phyloP scores from a whole-genome alignment of 2,329 filamentous ascomycete species.

The Dactylonectria macrodidyma region DNA sequence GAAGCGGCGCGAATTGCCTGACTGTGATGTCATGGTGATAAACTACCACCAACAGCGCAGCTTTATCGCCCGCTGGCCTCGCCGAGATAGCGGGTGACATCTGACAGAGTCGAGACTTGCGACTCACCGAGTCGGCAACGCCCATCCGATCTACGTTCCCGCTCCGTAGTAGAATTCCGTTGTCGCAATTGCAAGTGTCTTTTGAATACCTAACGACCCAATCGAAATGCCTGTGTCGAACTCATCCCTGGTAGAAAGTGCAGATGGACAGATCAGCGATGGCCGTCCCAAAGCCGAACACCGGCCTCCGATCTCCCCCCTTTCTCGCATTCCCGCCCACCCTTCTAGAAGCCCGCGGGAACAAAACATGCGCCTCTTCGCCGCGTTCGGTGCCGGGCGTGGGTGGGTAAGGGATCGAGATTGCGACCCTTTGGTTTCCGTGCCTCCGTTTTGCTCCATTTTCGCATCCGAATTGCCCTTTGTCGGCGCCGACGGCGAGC shows the following conservation, averaged over 20 bases:
- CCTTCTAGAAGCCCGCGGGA: constrained; percentile 45
- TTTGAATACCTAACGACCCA: constrained; percentile 14
- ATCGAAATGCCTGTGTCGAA: constrained; percentile 19
- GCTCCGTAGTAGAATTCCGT: background rate
- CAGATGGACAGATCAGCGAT: constrained; percentile 18
- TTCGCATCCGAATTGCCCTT: constrained; percentile 35
- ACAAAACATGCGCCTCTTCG: constrained; percentile 23
- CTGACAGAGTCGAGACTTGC: constrained; percentile 4
- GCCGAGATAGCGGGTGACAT: constrained; percentile 33
- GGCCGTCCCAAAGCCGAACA: constrained; percentile 27
- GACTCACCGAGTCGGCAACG: constrained; percentile 22
- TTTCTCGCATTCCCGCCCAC: constrained; percentile 18
- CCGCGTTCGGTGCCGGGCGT: constrained; percentile 42
- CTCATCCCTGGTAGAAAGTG: constrained; percentile 3
- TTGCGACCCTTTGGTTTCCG: background rate
- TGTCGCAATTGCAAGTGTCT: background rate
- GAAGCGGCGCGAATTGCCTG: constrained; percentile 36
- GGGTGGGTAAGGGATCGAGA: constrained; percentile 22
- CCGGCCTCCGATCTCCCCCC: constrained; percentile 13
- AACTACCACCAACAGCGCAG: constrained; percentile 27
- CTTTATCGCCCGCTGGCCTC: constrained; percentile 31
- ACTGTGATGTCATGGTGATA: constrained; percentile 42
- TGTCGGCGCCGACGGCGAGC: constrained; percentile 42
- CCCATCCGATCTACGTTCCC: constrained; percentile 31
- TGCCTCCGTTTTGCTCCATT: constrained; percentile 22